Percentiles rank a stretch among this genome's conserved stretches.
Evolutionary conservation across 148 eudicot genomes (phyloP).

Genomic region (Diospyros kaki): DNA sequence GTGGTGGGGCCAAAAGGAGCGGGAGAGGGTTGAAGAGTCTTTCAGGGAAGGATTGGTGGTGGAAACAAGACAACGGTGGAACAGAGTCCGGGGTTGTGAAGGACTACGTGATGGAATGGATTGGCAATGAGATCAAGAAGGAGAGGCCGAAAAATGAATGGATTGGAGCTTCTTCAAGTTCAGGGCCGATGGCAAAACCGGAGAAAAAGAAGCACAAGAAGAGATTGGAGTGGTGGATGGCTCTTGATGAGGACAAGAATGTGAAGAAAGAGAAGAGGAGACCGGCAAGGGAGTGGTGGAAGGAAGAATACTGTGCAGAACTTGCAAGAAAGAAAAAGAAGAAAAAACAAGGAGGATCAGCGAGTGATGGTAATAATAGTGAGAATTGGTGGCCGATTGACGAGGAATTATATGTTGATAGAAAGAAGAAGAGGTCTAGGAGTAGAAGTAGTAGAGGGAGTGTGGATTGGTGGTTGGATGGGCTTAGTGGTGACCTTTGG

Average conservation of each 20-base stretch:
- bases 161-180: slow-evolving; percentile 53
- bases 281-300: slow-evolving; percentile 96
- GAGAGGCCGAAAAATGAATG: slow-evolving; percentile 52
- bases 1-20: slow-evolving; percentile 12
- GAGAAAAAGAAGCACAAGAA: slow-evolving; percentile 54
- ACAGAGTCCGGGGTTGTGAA: slow-evolving; percentile 49
- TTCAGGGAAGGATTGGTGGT: slow-evolving; percentile 56
- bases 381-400: slow-evolving; percentile 74
- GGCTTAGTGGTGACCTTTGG: slow-evolving; percentile 74
- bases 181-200: slow-evolving; percentile 25
- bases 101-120: slow-evolving; percentile 96
- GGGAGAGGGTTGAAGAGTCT: slow-evolving; percentile 46
- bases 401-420: slow-evolving; percentile 36
- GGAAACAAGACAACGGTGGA: slow-evolving; percentile 42
- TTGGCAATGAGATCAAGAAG: slow-evolving; percentile 70
- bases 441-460: slow-evolving; percentile 14
- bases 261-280: slow-evolving; percentile 64
- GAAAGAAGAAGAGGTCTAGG: slow-evolving; percentile 25
- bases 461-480: slow-evolving; percentile 93
- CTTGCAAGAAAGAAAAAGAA: slow-evolving; percentile 69
- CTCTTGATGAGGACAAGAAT: slow-evolving; percentile 52
- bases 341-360: slow-evolving; percentile 26
- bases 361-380: slow-evolving; percentile 33
- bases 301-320: slow-evolving; percentile 81
- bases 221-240: slow-evolving; percentile 78